Base-by-base conservation (phyloP, 148 eudicot species). In the Nepenthes gracilis region DNA sequence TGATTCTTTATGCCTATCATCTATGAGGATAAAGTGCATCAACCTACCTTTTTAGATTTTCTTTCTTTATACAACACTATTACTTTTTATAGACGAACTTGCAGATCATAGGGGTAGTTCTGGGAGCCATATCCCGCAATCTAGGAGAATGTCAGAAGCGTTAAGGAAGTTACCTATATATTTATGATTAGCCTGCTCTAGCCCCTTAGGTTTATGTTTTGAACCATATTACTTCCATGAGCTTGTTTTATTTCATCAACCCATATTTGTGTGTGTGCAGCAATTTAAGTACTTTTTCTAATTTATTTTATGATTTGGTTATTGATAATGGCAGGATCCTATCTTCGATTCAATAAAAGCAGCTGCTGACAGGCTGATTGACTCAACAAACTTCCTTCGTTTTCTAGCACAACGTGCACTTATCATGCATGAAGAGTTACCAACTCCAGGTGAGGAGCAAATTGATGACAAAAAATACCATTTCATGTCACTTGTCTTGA, bases 71-170 rank as follows among this genome's bases (percentile, higher is more conserved):
- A 35, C 11, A 36, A 47, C 43, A 9, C 56, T 55, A 32, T 54
- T 35, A 38, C 48, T 71, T 11, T 47, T 33, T 15, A 14, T 43
- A 33, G 32, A 58, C 58, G 38, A 65, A 36, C 34, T 45, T 67
- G 61, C 78, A 92, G 98, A 96, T 96, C 40, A 58, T 93, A 68
- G 95, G 96, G 65, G 96, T 95, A 63, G 99, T 88, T 64, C 89
- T 89, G 35, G 99, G 96, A 61, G 94, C 91, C 54, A 75, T 86
- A 64, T 80, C 96, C 68, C 96, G 93, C 59, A 89, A 89, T 81
- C 96, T 89, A 73, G 82, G 79, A 36, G 96, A 89, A 37, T 82
- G 85, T 67, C 82, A 89, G 74, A 84, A 78, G 74, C 82, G 83
- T 50, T 85, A 89, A 51, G 93, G 96, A 60, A 89, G 96, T 74